phyloP scores from a whole-genome alignment of 2,329 filamentous ascomycete species.

The Stemphylium beticola region DNA sequence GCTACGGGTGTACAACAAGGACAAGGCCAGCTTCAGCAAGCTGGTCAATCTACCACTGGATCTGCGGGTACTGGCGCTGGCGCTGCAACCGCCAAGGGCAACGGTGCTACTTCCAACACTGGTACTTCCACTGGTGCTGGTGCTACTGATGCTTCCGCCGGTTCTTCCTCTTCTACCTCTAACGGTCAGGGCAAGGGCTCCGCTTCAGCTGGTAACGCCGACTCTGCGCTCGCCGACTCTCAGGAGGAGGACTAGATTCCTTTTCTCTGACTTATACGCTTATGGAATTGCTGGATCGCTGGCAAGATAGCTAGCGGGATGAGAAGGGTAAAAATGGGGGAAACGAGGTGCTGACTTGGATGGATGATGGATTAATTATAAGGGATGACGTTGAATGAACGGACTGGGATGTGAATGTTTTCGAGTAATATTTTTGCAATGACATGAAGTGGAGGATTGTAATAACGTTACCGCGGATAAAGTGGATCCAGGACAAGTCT shows the following conservation, averaged over 20 bases:
- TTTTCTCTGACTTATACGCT: not conserved
- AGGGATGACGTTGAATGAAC: too few species aligned
- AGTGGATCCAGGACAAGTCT: too few species aligned
- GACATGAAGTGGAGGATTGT: too few species aligned
- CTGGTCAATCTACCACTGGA: not conserved
- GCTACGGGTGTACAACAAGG: not conserved
- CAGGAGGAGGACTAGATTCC: conserved; percentile 23
- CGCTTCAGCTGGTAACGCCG: conserved; percentile 8
- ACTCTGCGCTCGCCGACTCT: conserved; percentile 20
- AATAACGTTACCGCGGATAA: too few species aligned
- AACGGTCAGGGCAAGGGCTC: not conserved
- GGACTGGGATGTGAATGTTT: too few species aligned
- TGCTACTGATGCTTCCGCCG: not conserved
- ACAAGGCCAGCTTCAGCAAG: not conserved
- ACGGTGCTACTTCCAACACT: not conserved
- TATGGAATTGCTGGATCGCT: not conserved
- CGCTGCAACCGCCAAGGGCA: too few species aligned
- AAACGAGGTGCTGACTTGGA: too few species aligned
- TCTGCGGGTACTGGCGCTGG: not conserved
- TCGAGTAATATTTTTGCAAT: too few species aligned
- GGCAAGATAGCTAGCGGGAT: too few species aligned
- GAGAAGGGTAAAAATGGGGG: too few species aligned
- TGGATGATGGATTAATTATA: too few species aligned
- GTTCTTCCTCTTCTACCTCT: not conserved
- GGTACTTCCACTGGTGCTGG: conserved; percentile 1